phyloP scores from a whole-genome alignment of 805 yeast genomes.

The Yamadazyma endophytica region DNA sequence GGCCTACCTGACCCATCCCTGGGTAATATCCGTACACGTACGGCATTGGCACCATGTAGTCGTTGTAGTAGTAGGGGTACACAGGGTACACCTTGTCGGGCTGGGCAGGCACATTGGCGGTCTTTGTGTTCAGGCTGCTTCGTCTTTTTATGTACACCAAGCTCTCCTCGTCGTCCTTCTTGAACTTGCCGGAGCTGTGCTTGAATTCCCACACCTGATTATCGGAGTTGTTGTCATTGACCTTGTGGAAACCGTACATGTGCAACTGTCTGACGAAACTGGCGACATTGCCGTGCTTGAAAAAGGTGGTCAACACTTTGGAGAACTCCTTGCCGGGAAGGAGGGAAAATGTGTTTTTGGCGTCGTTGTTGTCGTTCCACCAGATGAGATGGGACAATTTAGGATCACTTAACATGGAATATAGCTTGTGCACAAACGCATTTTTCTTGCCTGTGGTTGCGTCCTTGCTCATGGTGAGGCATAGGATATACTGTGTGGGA shows the following conservation, averaged over 20 bases:
- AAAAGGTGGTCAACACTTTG: slow-evolving; percentile 60
- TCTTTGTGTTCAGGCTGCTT: slow-evolving; percentile 30
- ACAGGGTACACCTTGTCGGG: background rate
- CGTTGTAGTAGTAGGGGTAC: background rate
- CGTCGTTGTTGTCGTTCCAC: slow-evolving; percentile 42
- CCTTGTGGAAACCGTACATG: slow-evolving; percentile 95
- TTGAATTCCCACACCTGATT: slow-evolving; percentile 50
- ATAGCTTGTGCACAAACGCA: slow-evolving; percentile 54
- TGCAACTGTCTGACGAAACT: slow-evolving; percentile 91
- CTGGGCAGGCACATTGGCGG: background rate
- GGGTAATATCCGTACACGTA: too few species aligned
- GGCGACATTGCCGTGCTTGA: slow-evolving; percentile 92
- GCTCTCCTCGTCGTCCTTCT: slow-evolving; percentile 42
- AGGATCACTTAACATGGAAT: slow-evolving; percentile 35
- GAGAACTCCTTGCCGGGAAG: slow-evolving; percentile 63
- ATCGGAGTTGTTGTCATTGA: slow-evolving; percentile 35
- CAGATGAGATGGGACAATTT: slow-evolving; percentile 33
- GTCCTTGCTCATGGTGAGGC: background rate
- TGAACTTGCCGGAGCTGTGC: slow-evolving; percentile 48
- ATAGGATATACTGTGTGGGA: too few species aligned
- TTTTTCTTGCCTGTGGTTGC: slow-evolving; percentile 33
- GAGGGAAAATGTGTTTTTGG: slow-evolving; percentile 56
- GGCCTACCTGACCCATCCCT: too few species aligned
- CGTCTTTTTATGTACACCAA: slow-evolving; percentile 47
- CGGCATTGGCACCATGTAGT: background rate